These are phyloP conservation scores for Grosmannia serpens DNA, from an alignment of 2,329 filamentous ascomycete genomes.

Conservation along the genomic window DNA sequence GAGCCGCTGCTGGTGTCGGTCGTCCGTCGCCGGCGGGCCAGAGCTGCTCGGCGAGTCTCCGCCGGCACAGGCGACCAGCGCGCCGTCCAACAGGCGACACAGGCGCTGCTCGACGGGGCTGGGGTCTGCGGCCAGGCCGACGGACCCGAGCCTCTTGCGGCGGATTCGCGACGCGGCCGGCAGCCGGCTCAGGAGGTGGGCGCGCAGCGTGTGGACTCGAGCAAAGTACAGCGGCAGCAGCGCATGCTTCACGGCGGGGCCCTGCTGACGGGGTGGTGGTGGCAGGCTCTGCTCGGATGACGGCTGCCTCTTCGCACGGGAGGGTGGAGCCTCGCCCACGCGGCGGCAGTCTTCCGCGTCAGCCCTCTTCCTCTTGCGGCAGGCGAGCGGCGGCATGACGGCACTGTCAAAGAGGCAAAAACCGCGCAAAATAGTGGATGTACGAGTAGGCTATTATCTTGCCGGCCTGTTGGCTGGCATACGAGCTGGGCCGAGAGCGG, in stretches of 20 bases:
- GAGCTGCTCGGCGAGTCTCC: slow-evolving; percentile 10
- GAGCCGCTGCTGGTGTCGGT: slow-evolving; percentile 43
- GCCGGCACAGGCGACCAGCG: slow-evolving; percentile 47
- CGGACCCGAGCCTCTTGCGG: slow-evolving; percentile 39
- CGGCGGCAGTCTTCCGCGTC: background rate
- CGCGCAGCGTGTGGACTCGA: slow-evolving; percentile 53
- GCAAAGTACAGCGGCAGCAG: slow-evolving; percentile 60
- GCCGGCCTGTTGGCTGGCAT: background rate
- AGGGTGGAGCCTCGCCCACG: background rate
- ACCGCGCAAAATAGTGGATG: background rate
- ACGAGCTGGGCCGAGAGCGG: background rate
- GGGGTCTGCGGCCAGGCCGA: slow-evolving; percentile 1
- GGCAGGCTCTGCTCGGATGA: too few species aligned
- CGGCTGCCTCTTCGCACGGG: background rate
- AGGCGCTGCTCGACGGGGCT: slow-evolving; percentile 30
- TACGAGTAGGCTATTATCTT: too few species aligned
- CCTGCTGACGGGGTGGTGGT: background rate
- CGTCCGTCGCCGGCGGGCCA: slow-evolving; percentile 15
- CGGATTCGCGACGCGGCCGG: slow-evolving; percentile 54
- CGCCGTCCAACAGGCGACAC: slow-evolving; percentile 53
- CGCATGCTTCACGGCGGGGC: slow-evolving; percentile 33
- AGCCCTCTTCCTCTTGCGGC: background rate
- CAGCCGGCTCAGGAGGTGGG: slow-evolving; percentile 56
- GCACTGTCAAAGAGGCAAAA: background rate
- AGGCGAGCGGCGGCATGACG: background rate